Evolutionary conservation across 257 asterid genomes (phyloP).

Genomic region (Capsicum baccatum): DNA sequence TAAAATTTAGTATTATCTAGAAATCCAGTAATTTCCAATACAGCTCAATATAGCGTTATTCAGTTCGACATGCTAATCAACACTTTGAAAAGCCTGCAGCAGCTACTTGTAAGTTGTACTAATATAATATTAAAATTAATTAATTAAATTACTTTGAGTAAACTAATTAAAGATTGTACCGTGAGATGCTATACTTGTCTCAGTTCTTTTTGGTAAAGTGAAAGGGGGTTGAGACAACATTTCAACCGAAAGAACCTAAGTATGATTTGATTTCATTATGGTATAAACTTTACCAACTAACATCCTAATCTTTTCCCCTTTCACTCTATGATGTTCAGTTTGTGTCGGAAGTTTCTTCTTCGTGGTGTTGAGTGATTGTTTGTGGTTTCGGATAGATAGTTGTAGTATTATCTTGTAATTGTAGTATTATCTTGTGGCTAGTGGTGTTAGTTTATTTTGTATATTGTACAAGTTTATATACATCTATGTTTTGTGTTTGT

Average conservation of each 20-base stretch:
- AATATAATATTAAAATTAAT: neutral
- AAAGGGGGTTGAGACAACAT: neutral
- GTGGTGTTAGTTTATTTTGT: too few species aligned
- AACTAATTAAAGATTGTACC: conserved; percentile 11
- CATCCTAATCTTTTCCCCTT: neutral
- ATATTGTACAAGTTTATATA: too few species aligned
- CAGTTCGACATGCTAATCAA: conserved; percentile 24
- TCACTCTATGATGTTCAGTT: neutral
- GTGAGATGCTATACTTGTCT: conserved; percentile 23
- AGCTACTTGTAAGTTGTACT: neutral
- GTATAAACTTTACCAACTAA: neutral
- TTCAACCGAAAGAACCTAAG: conserved; percentile 16
- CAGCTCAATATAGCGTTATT: conserved; percentile 3
- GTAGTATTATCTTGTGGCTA: too few species aligned
- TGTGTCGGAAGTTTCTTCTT: too few species aligned
- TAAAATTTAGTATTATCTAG: neutral
- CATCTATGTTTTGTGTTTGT: too few species aligned
- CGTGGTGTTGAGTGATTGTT: too few species aligned
- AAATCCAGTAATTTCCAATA: neutral
- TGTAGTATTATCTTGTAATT: too few species aligned
- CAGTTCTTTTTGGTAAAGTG: conserved; percentile 11
- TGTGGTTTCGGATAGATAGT: too few species aligned
- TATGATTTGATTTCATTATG: conserved; percentile 18
- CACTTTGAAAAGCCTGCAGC: neutral
- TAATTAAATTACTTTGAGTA: neutral